Base-by-base conservation (phyloP, 352 stramenopile genomes). In the Ophiocytium majus region DNA sequence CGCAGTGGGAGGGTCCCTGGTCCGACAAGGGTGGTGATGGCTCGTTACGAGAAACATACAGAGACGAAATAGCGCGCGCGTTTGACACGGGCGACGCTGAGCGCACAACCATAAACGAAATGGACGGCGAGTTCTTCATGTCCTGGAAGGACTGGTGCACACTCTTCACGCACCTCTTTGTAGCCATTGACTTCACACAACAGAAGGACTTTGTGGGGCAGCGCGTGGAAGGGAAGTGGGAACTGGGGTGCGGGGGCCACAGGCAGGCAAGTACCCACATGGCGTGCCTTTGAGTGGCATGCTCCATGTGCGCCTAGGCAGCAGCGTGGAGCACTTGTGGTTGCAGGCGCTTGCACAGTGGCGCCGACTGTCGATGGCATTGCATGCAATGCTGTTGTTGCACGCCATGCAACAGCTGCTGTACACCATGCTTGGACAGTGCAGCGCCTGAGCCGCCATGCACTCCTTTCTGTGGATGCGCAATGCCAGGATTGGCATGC, bases 61-160 rank as follows among this genome's bases (percentile, higher is more conserved):
- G 5, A 17, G 34, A 76, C 31, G 5, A 10, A 10, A 76, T 76
- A 37, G 64, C 31, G 17, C 5, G 5, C 5, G 64, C 64, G 10
- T 76, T 76, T 37, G 43, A 57, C 43, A 14, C 5, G 5, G 43
- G 43, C 43, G 43, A 5, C 43, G 43, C 43, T 14, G 43, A 57
- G 14, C 43, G 43, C 43, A 57, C 93, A 5, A 92, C 95, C 10
- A 89, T 94, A 31, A 96, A 96, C 64, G 85, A 90, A 0, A 94
- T 93, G 57, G 94, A 97, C 79, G 94, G 94, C 0, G 96, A 93
- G 0, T 97, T 97, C 81, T 97, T 97, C 90, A 97, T 97, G 93
- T 90, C 91, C 17, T 97, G 90, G 82, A 91, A 94, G 33, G 94
- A 93, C 0, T 97, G 74, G 36, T 31, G 28, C 75, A 86, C 92